Evolutionary conservation across 495 filamentous ascomycete species (phyloP).

Genomic region (Aspergillus nidulans): DNA sequence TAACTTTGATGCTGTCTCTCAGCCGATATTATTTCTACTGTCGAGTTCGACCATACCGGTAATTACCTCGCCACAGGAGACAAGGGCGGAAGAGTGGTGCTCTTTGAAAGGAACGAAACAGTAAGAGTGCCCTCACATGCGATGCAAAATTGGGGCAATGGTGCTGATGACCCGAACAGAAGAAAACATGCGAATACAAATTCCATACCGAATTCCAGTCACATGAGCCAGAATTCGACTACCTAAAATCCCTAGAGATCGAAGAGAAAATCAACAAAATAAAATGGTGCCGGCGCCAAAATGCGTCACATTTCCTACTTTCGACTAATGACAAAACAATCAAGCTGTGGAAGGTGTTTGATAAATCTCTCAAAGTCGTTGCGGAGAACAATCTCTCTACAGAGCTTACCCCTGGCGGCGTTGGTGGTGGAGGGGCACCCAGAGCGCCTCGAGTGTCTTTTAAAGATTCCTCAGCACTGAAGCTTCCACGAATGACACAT

Average conservation of each 20-base stretch:
- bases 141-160: slow-evolving; percentile 4
- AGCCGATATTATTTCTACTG: slow-evolving; percentile 99
- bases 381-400: slow-evolving; percentile 98
- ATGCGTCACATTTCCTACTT: slow-evolving; percentile 95
- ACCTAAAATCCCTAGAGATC: slow-evolving; percentile 97
- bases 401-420: slow-evolving; percentile 79
- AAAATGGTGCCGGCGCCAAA: slow-evolving; percentile 98
- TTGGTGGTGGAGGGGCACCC: slow-evolving; percentile 69
- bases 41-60: slow-evolving; percentile 98
- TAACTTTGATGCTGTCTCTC: slow-evolving; percentile 11
- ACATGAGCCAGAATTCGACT: slow-evolving; percentile 98
- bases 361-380: slow-evolving; percentile 97
- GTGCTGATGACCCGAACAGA: slow-evolving; percentile 52
- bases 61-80: slow-evolving; percentile 98
- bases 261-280: slow-evolving; percentile 99
- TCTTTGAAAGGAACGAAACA: slow-evolving; percentile 97
- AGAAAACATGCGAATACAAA: slow-evolving; percentile 99
- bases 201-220: slow-evolving; percentile 99
- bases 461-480: slow-evolving; percentile 74
- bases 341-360: slow-evolving; percentile 99
- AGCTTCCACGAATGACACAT: slow-evolving; percentile 91
- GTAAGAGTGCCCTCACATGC: slow-evolving; percentile 39
- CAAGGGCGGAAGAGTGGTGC: slow-evolving; percentile 92
- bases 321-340: slow-evolving; percentile 99
- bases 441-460: slow-evolving; percentile 70